Evolutionary conservation across 495 filamentous ascomycete species (phyloP), one percentile per base, ranked within the genome.

Genomic region (Hypomontagnella monticulosa): DNA sequence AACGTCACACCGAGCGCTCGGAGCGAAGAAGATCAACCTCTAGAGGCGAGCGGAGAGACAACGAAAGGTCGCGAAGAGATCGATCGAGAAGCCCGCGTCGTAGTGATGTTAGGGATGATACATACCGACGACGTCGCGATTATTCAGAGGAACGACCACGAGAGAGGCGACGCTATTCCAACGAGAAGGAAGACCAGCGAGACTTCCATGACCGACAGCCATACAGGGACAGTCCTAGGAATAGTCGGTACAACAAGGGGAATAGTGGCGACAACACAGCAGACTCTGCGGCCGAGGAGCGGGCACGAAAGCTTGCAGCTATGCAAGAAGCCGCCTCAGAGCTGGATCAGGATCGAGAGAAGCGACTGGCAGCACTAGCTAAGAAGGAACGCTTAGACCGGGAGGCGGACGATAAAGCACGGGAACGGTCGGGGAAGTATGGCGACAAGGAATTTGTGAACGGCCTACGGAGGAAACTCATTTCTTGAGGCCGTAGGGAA

Each of bases 321-420:
- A 99, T 99, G 95, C 91, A 93, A 70, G 83, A 85, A 19, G 91
- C 91, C 53, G 95, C 95, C n/a, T 80, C 81, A 2, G 85, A 90
- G 10, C 81, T 99, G 60, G 91, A 97, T 73, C 66, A 81, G 36
- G 87, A 90, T 47, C 90, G 95, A 15, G 85, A 87, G 46, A 83
- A 84, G 41, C 87, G 93, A 20, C 79, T 97, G 16, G 84, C 86
- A 1, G 84, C 87, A 4, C 81, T 95, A 37, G 84, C 83, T 30
- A 84, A 85, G 37, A 81, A 81, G 53, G 92, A 96, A 61, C 80
- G 87, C 44, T 75, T 78, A 14, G 84, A 87, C 62, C 78, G 80
- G 32, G 87, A 91, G 68, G 83, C 81, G 0, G 92, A 96, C 44
- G 84, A 88, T 27, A 76, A 70, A 44, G 82, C 79, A 30, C 80